Conservation (phyloP, 192 early-diverging fungal species). For the Entophlyctis luteolus region DNA sequence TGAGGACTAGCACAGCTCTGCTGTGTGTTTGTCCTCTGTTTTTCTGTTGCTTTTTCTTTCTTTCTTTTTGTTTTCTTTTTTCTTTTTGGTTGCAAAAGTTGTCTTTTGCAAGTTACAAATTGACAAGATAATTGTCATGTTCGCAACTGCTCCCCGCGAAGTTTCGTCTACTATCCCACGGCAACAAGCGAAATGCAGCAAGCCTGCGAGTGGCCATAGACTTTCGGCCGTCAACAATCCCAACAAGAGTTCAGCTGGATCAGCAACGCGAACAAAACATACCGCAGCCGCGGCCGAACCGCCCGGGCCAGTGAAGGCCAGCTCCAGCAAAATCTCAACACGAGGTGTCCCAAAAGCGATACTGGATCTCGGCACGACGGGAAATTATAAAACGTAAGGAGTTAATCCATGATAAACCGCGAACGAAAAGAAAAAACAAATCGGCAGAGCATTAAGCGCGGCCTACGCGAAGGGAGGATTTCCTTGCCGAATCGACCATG, state of each 20-base stretch:
- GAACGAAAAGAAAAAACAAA: not conserved
- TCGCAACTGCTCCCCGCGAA: constrained; percentile 19
- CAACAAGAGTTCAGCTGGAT: not conserved
- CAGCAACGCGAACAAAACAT: not conserved
- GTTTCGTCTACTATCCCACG: not conserved
- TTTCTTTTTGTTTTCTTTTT: not conserved
- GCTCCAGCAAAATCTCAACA: constrained; percentile 13
- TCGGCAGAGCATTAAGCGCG: constrained; percentile 27
- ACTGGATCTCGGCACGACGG: not conserved
- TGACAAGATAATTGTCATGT: constrained; percentile 10
- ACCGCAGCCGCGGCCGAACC: constrained; percentile 15
- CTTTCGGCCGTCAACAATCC: not conserved
- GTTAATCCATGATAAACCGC: not conserved
- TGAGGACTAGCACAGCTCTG: not conserved
- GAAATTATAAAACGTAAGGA: constrained; percentile 8
- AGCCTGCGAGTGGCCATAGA: not conserved
- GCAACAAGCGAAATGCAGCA: not conserved
- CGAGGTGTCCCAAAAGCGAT: constrained; percentile 15
- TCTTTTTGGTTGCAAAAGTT: not conserved
- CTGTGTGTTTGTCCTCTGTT: not conserved
- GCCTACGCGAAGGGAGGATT: constrained; percentile 36
- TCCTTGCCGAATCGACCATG: constrained; percentile 38
- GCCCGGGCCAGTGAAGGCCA: not conserved
- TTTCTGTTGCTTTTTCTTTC: not conserved
- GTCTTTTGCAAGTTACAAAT: not conserved